Conservation (phyloP, 495 filamentous ascomycete genomes). For the Aspergillus nanangensis region DNA sequence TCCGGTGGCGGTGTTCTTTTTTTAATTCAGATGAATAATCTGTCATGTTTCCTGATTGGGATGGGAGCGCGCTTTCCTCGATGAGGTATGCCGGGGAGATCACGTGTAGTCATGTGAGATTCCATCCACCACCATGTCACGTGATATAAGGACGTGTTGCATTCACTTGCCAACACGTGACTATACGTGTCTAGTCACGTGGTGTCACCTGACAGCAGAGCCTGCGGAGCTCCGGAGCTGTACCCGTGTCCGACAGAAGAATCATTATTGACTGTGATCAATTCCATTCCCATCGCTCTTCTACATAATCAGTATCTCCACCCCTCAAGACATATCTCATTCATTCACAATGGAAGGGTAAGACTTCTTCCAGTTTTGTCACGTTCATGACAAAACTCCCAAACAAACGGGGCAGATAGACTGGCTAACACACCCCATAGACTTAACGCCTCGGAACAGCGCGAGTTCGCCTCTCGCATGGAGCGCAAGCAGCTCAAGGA, state of each 20-base stretch:
- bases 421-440: conserved; percentile 23
- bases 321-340: no score
- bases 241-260: conserved; percentile 5
- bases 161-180: no score
- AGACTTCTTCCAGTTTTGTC: conserved; percentile 6
- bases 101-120: no score
- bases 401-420: not conserved
- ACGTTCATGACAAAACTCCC: not conserved
- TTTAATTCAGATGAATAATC: no score
- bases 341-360: conserved; percentile 43
- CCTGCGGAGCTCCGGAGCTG: conserved; percentile 33
- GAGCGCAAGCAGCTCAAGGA: conserved; percentile 98
- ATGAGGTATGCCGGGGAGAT: no score
- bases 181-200: conserved; percentile 14
- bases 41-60: no score
- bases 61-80: no score
- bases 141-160: not conserved
- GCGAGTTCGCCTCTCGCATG: conserved; percentile 87
- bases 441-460: conserved; percentile 79
- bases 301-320: not conserved
- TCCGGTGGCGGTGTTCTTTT: no score
- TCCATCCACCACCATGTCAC: no score
- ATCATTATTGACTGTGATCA: conserved; percentile 3
- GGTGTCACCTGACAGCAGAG: conserved; percentile 16
- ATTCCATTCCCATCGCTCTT: conserved; percentile 6